These are phyloP conservation scores for Takashimella tepidaria DNA, from an alignment of 1,284 basidiomycete genomes.

Conservation along the genomic window DNA sequence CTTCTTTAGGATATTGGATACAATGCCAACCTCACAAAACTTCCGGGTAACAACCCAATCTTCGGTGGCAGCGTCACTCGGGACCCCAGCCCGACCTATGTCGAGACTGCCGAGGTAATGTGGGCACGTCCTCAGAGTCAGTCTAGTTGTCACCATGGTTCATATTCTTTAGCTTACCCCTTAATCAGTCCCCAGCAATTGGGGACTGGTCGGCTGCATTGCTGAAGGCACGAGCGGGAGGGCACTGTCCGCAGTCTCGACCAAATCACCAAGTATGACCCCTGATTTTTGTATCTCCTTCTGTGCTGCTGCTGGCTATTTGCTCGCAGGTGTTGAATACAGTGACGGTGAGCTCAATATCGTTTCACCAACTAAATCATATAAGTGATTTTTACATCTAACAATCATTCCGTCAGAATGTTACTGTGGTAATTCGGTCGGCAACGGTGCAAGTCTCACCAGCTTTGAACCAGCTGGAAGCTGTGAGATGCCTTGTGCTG, in stretches of 20 bases:
- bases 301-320: background rate
- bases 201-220: background rate
- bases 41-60: constrained; percentile 26
- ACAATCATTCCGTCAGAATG: no score
- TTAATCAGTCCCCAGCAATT: background rate
- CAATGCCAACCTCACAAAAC: constrained; percentile 8
- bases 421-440: background rate
- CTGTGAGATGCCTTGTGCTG: constrained; percentile 7
- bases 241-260: background rate
- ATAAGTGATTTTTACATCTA: no score
- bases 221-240: background rate
- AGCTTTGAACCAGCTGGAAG: background rate
- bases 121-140: background rate
- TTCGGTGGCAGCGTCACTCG: constrained; percentile 6
- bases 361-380: background rate
- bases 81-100: constrained; percentile 7
- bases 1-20: constrained; percentile 11
- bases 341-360: background rate
- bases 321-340: background rate
- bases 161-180: no score
- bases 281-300: background rate
- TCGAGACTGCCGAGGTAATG: constrained; percentile 9
- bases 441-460: background rate
- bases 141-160: no score
- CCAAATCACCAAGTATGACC: background rate